phyloP scores from a whole-genome alignment of 2,329 filamentous ascomycete species.

The Colletotrichum sp. region DNA sequence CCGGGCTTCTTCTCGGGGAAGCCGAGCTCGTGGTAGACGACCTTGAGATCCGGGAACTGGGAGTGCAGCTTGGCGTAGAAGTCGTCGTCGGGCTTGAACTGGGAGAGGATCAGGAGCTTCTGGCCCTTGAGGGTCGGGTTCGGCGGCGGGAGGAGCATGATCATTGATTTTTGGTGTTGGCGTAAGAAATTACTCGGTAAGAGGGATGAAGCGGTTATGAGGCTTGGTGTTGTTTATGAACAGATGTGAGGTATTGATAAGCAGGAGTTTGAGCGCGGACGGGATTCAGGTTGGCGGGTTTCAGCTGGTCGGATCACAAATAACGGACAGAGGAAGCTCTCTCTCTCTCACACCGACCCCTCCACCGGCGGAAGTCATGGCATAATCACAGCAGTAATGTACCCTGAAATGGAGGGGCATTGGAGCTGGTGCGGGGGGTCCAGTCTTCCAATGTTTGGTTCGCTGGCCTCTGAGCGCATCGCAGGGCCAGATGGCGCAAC shows the following conservation, averaged over 20 bases:
- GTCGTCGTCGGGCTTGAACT: slow-evolving; percentile 31
- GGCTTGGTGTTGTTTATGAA: not conserved
- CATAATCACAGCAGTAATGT: not conserved
- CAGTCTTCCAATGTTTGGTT: not conserved
- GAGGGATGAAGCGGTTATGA: not conserved
- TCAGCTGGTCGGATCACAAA: not conserved
- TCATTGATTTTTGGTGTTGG: not conserved
- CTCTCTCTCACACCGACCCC: not conserved
- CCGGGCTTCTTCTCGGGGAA: slow-evolving; percentile 32
- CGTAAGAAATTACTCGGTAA: not conserved
- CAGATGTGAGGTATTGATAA: not conserved
- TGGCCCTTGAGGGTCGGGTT: slow-evolving; percentile 39
- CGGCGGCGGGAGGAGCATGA: slow-evolving; percentile 16
- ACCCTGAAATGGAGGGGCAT: not conserved
- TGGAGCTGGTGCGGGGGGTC: not conserved
- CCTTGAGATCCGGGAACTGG: slow-evolving; percentile 48
- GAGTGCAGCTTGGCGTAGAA: slow-evolving; percentile 40
- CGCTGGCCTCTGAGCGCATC: slow-evolving; percentile 13
- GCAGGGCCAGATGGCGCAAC: slow-evolving; percentile 15
- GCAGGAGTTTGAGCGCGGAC: not conserved
- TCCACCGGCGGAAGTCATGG: not conserved
- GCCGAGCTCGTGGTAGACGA: slow-evolving; percentile 33
- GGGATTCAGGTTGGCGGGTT: not conserved
- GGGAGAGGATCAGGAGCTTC: slow-evolving; percentile 49
- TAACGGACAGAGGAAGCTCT: not conserved